Evolutionary conservation across 2,329 filamentous ascomycete species (phyloP), one percentile per base, ranked within the genome.

Genomic region (Penicillium sp.): DNA sequence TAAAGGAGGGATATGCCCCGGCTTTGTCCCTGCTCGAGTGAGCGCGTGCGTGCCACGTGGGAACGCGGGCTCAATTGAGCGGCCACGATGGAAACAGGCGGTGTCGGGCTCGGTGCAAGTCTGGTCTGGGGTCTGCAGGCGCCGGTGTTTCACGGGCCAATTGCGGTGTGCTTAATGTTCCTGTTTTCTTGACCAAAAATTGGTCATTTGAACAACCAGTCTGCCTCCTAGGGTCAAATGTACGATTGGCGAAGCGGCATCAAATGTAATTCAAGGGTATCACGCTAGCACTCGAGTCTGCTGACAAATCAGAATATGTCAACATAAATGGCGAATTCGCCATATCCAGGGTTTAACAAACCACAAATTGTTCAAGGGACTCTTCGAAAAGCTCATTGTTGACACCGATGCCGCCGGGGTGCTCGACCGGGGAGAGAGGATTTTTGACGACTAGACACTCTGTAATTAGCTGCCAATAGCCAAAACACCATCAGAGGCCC

Each of bases 311-410:
- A 68, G 59, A 55, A 60, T 41, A 45, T 47, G 51, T 48, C 54
- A 58, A 52, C 46, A 54, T 52, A 18, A 18, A 47, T 41, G 49
- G 44, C 43, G 38, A 21, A 31, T 10, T 18, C 31, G 47, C 31
- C 50, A 21, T 21, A 47, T 38, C 15, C 42, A 12, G 23, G 45
- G 42, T 45, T 39, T 10, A 13, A 68, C 74, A 57, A 70, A 78
- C 76, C 67, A 79, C 76, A 59, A 79, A 79, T 53, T 78, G 76
- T 62, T 79, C 76, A 36, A 79, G 62, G 6, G 82, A 84, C 49
- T 80, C 74, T 65, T 86, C 84, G 61, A 86, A 86, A 49, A 86
- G 70, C 69, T 86, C 83, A 61, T 86, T 86, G 52, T 83, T 80
- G 34, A 86, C 83, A 2, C 84, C 84, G 29, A 84, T 70, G 12